Evolutionary conservation across 495 filamentous ascomycete genomes (phyloP), one percentile per base, ranked within the genome.

Genomic region (Letharia columbiana): DNA sequence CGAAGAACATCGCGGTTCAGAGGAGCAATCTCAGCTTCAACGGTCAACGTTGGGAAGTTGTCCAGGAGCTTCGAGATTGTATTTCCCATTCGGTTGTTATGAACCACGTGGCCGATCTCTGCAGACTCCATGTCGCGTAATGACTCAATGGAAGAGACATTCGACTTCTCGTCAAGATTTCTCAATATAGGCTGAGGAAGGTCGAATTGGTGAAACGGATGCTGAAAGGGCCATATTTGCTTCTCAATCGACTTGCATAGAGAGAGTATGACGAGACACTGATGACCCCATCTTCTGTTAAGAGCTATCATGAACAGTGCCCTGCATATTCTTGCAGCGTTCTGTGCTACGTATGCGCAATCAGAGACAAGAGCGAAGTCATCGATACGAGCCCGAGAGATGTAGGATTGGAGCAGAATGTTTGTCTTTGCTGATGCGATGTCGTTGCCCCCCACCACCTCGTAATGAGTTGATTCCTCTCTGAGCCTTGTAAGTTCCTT

Each of bases 291-390:
- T 65, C 89, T 82, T 47, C 95, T 80, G 71, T 96, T 97, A 60
- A 99, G 77, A 4, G 94, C 92, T 70, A 98, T 96, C 90, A 96
- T 95, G 76, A 99, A 99, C 10, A 99, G 77, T 20, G 94, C 90
- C 63, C 94, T 84, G 74, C 92, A 96, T 62, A 99, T 98, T 74
- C 94, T 87, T 4, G 91, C 91, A 15, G 95, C 85, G 71, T 98
- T 96, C 74, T 99, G 94, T 2, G 95, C 89, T 39, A 99, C 91
- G 74, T 99, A 99, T 64, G 89, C 90, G 4, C 87, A 87, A 74
- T 99, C 94, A 23, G 92, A 96, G 1, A 89, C 83, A 39, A 99
- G 75, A 10, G 93, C 90, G 76, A 96, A 99, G 73, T 99, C 95
- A 62, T 97, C 91, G 15, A 95, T 80, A 68, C 86, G 87, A 0